phyloP scores from a whole-genome alignment of 768 basidiomycete genomes.

The Tricholoma bakamatsutake region DNA sequence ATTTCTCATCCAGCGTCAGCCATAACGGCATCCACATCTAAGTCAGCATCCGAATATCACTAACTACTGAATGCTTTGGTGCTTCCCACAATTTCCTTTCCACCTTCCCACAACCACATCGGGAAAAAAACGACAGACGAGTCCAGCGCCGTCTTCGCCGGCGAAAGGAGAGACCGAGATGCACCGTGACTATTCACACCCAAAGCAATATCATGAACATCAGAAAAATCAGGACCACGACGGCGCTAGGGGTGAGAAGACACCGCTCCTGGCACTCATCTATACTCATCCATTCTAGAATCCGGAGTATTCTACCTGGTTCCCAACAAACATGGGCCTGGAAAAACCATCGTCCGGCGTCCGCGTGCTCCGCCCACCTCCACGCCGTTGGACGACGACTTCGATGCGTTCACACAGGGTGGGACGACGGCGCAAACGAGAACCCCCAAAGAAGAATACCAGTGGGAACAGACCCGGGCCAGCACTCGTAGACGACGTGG shows the following conservation, averaged over 20 bases:
- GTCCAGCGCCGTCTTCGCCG: slow-evolving; percentile 2
- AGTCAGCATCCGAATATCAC: slow-evolving; percentile 15
- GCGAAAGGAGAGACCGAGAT: slow-evolving; percentile 9
- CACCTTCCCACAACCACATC: background rate
- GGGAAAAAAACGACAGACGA: slow-evolving; percentile 4
- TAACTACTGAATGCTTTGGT: slow-evolving; percentile 26
- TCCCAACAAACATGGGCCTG: slow-evolving; percentile 30
- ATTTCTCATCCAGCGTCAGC: slow-evolving; percentile 9
- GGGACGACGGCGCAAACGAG: slow-evolving; percentile 23
- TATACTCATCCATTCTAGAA: slow-evolving; percentile 17
- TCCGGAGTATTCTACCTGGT: slow-evolving; percentile 34
- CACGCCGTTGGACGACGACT: slow-evolving; percentile 34
- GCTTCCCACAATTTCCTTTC: slow-evolving; percentile 20
- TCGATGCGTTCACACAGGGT: slow-evolving; percentile 29
- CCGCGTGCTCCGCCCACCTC: slow-evolving; percentile 33
- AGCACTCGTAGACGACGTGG: slow-evolving; percentile 5
- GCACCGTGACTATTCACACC: slow-evolving; percentile 2
- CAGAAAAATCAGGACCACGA: slow-evolving; percentile 2
- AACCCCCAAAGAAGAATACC: slow-evolving; percentile 14
- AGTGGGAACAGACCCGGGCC: slow-evolving; percentile 10
- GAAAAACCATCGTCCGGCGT: slow-evolving; percentile 31
- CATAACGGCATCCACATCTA: slow-evolving; percentile 8
- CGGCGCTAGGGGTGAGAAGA: slow-evolving; percentile 10
- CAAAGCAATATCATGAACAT: background rate
- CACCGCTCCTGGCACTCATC: background rate